These are phyloP conservation scores for Irpex lacteus DNA, from an alignment of 1,284 basidiomycete species.

Conservation along the genomic window DNA sequence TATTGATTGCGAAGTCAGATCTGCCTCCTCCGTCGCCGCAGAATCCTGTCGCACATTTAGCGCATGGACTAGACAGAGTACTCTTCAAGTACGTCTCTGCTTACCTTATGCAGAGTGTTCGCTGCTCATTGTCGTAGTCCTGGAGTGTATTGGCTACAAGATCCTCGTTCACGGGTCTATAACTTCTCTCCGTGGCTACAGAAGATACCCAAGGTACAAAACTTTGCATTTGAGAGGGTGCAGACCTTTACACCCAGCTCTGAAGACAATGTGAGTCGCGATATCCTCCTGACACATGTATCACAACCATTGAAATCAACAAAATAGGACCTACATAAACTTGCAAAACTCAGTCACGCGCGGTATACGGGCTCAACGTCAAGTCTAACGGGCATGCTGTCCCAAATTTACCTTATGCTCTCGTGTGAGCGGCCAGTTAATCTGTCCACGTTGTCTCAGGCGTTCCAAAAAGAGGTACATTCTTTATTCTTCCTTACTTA, in stretches of 20 bases:
- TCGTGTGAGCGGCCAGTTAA: slow-evolving; percentile 65
- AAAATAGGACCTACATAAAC: slow-evolving; percentile 57
- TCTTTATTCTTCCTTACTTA: not conserved
- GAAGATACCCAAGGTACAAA: slow-evolving; percentile 74
- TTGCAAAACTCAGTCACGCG: slow-evolving; percentile 61
- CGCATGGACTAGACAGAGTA: slow-evolving; percentile 80
- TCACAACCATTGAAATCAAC: not conserved
- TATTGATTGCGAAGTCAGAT: slow-evolving; percentile 33
- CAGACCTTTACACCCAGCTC: slow-evolving; percentile 82
- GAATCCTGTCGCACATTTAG: slow-evolving; percentile 65
- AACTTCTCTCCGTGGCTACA: slow-evolving; percentile 79
- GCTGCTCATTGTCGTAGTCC: slow-evolving; percentile 48
- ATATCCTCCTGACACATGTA: not conserved
- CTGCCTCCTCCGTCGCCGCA: slow-evolving; percentile 44
- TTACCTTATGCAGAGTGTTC: not conserved
- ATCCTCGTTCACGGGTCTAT: slow-evolving; percentile 84
- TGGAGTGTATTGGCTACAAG: slow-evolving; percentile 89
- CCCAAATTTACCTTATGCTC: slow-evolving; percentile 87
- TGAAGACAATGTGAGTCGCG: slow-evolving; percentile 58
- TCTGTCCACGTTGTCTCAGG: slow-evolving; percentile 50
- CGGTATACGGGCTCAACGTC: slow-evolving; percentile 89
- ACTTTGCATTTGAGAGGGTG: slow-evolving; percentile 88
- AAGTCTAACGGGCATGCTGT: slow-evolving; percentile 82
- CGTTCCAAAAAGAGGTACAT: slow-evolving; percentile 63
- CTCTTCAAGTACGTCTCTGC: slow-evolving; percentile 70